Percentiles rank a stretch among this genome's conserved stretches.
Evolutionary conservation across 306 rosid genomes (phyloP).

Genomic region (Fragaria vesca): DNA sequence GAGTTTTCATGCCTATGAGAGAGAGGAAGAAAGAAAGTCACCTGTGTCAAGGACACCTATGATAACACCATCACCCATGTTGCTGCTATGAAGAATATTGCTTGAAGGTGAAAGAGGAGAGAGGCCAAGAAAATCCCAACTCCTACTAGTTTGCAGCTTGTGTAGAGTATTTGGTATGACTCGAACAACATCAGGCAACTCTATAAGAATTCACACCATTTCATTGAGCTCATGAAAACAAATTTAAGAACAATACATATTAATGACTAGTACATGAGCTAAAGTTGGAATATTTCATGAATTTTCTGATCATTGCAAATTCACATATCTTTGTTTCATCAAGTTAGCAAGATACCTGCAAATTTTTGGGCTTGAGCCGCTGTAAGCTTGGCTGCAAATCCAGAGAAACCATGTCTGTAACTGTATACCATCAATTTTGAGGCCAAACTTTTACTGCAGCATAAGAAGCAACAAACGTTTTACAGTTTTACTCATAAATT

Average conservation of each 20-base stretch:
- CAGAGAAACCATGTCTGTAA: slow-evolving; percentile 44
- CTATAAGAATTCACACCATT: slow-evolving; percentile 19
- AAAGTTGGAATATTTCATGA: background rate
- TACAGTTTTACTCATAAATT: background rate
- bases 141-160: slow-evolving; percentile 52
- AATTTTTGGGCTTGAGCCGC: slow-evolving; percentile 24
- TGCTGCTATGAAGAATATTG: slow-evolving; percentile 35
- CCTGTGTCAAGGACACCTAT: slow-evolving; percentile 58
- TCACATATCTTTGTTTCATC: background rate
- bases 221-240: background rate
- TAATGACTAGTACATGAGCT: background rate
- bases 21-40: slow-evolving; percentile 5
- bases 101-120: slow-evolving; percentile 27
- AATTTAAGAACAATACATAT: background rate
- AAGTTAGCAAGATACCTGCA: slow-evolving; percentile 19
- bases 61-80: slow-evolving; percentile 41
- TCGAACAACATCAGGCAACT: slow-evolving; percentile 40
- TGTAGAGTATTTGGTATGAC: slow-evolving; percentile 45
- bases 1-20: background rate
- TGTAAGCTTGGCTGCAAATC: slow-evolving; percentile 43
- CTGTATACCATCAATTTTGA: slow-evolving; percentile 32
- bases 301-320: background rate
- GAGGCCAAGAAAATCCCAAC: slow-evolving; percentile 55
- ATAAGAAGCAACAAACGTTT: background rate
- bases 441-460: slow-evolving; percentile 32